Conservation (phyloP, 2,329 filamentous ascomycete genomes). For the Macroventuria anomochaeta region DNA sequence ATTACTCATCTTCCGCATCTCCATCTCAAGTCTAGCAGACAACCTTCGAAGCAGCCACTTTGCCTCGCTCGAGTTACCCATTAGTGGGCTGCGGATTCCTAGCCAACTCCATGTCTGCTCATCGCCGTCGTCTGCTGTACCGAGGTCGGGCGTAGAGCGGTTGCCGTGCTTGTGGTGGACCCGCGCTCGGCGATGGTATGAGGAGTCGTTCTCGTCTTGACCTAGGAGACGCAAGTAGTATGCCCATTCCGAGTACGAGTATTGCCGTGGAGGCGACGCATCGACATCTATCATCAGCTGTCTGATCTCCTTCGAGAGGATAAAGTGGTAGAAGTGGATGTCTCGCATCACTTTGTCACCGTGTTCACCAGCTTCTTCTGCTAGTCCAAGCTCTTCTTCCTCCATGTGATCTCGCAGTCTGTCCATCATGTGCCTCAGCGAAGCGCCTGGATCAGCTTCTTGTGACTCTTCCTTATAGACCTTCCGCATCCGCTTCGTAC, state of each 20-base stretch:
- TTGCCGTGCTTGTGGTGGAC: slow-evolving; percentile 27
- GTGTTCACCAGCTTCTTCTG: slow-evolving; percentile 49
- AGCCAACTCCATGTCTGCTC: slow-evolving; percentile 79
- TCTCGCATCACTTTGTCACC: slow-evolving; percentile 56
- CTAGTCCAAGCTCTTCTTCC: slow-evolving; percentile 51
- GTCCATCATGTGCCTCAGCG: slow-evolving; percentile 33
- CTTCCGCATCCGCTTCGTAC: slow-evolving; percentile 30
- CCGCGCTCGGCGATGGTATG: slow-evolving; percentile 44
- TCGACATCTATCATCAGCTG: slow-evolving; percentile 53
- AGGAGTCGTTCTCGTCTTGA: slow-evolving; percentile 50
- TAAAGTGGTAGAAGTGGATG: slow-evolving; percentile 59
- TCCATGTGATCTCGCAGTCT: slow-evolving; percentile 50
- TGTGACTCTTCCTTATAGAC: slow-evolving; percentile 21
- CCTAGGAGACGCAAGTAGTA: slow-evolving; percentile 49
- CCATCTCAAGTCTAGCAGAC: slow-evolving; percentile 60
- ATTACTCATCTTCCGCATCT: slow-evolving; percentile 43
- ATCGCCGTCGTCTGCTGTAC: slow-evolving; percentile 39
- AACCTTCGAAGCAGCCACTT: slow-evolving; percentile 76
- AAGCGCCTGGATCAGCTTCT: slow-evolving; percentile 10
- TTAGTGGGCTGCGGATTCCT: slow-evolving; percentile 70
- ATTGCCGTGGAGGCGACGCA: slow-evolving; percentile 48
- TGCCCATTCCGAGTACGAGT: slow-evolving; percentile 50
- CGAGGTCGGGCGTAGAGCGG: slow-evolving; percentile 37
- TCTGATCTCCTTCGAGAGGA: slow-evolving; percentile 55
- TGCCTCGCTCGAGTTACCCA: slow-evolving; percentile 71